Evolutionary conservation across 2,329 filamentous ascomycete genomes (phyloP).

Genomic region (Alternaria sp.): DNA sequence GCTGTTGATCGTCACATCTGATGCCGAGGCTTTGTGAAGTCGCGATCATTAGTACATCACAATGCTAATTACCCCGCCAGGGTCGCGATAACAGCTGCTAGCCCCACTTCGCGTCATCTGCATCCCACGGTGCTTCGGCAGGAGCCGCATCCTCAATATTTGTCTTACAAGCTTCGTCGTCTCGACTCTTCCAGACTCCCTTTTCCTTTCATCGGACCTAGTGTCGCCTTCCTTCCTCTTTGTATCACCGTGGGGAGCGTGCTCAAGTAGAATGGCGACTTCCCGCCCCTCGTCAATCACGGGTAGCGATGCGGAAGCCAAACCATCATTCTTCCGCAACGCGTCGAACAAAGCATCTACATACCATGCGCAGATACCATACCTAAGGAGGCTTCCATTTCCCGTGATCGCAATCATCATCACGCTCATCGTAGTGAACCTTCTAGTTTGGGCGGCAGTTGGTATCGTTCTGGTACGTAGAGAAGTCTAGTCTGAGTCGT

Average conservation of each 20-base stretch:
- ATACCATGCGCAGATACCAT: slow-evolving; percentile 63
- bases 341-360: slow-evolving; percentile 50
- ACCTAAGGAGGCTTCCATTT: slow-evolving; percentile 64
- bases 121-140: slow-evolving; percentile 23
- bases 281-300: slow-evolving; percentile 16
- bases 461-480: slow-evolving; percentile 63
- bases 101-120: slow-evolving; percentile 28
- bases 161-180: background rate
- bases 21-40: background rate
- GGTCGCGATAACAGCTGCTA: slow-evolving; percentile 19
- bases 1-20: background rate
- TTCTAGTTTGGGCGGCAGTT: slow-evolving; percentile 65
- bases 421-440: slow-evolving; percentile 62
- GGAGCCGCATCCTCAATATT: background rate
- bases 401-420: slow-evolving; percentile 65
- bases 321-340: slow-evolving; percentile 32
- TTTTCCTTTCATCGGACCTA: background rate
- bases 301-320: slow-evolving; percentile 18
- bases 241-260: background rate
- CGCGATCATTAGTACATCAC: slow-evolving; percentile 25
- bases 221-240: background rate
- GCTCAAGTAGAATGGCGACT: slow-evolving; percentile 19
- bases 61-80: slow-evolving; percentile 27
- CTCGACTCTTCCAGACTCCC: background rate
- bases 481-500: background rate